Conservation (phyloP, 2,329 filamentous ascomycete genomes). For the Rhynchosporium graminicola region DNA sequence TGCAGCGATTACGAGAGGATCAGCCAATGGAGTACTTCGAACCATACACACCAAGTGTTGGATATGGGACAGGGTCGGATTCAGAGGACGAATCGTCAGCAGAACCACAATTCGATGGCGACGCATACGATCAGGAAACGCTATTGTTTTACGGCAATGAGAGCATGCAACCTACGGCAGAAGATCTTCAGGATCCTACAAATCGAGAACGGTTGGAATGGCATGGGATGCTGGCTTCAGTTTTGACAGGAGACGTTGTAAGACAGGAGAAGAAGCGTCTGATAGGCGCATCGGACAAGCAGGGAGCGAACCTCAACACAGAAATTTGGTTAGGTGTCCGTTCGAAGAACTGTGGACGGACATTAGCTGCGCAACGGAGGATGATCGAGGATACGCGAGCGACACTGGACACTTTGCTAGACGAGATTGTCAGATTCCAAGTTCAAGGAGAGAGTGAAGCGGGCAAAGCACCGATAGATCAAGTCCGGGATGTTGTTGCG, state of each 20-base stretch:
- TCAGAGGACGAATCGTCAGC: slow-evolving; percentile 90
- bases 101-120: slow-evolving; percentile 77
- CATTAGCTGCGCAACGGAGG: slow-evolving; percentile 79
- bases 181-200: slow-evolving; percentile 84
- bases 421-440: slow-evolving; percentile 89
- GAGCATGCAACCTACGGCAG: slow-evolving; percentile 81
- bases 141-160: slow-evolving; percentile 92
- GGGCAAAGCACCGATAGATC: slow-evolving; percentile 79
- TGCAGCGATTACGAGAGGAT: slow-evolving; percentile 86
- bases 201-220: slow-evolving; percentile 92
- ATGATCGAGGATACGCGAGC: slow-evolving; percentile 83
- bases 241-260: slow-evolving; percentile 94
- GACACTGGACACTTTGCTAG: slow-evolving; percentile 72
- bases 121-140: slow-evolving; percentile 87
- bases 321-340: slow-evolving; percentile 88
- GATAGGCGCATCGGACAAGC: slow-evolving; percentile 70
- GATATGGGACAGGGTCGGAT: slow-evolving; percentile 72
- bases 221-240: slow-evolving; percentile 96
- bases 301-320: slow-evolving; percentile 65
- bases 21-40: slow-evolving; percentile 55
- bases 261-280: slow-evolving; percentile 96
- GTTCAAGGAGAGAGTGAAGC: slow-evolving; percentile 92
- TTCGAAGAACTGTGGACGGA: slow-evolving; percentile 80
- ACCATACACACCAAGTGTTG: slow-evolving; percentile 66
- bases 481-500: slow-evolving; percentile 84